Evolutionary conservation across 1,139 yeast species (phyloP), one percentile per base, ranked within the genome.

Genomic region (Nakaseomyces uthaithaninus): DNA sequence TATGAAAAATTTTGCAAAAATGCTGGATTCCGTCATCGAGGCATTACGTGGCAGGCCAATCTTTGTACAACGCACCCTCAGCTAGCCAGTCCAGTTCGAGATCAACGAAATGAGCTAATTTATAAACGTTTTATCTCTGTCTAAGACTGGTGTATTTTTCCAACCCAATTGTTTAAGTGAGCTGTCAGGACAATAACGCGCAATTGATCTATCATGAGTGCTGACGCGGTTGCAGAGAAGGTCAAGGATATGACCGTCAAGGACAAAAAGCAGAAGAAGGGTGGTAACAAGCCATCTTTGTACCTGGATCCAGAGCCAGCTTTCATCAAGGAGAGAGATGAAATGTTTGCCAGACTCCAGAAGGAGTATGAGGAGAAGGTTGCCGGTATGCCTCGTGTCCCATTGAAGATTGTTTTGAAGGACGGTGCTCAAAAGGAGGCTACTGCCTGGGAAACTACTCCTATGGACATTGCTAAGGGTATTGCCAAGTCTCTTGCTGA

Each of bases 401-500:
- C 85, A 33, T 80, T 93, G 61, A 74, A 75, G 52, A 74, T 91
- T 61, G 84, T 94, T 37, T 72, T 91, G 63, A 85, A 83, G 60
- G 96, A 89, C 55, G 97, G 97, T 37, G 66, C 82, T 38, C 66
- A 75, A 43, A 80, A 82, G 61, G 80, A 74, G 50, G 98, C 87
- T 49, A 74, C 74, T 33, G 70, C 95, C 3, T 93, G 80, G 78
- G 95, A 87, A 62, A 89, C 98, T 40, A 69, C 86, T 26, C 98
- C 99, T 38, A 65, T 84, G 66, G 83, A 79, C 43, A 83, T 91
- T 51, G 96, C 97, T 43, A 72, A 71, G 54, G 78, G 66, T 42
- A 89, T 91, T 54, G 89, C 95, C 52, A 84, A 85, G 64, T 82
- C 95, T n/a, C 80, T 80, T 53, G 65, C 74, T 42, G 97, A 91